Evolutionary conservation across 345 rosid species (phyloP).

Genomic region (Camelina hispida): DNA sequence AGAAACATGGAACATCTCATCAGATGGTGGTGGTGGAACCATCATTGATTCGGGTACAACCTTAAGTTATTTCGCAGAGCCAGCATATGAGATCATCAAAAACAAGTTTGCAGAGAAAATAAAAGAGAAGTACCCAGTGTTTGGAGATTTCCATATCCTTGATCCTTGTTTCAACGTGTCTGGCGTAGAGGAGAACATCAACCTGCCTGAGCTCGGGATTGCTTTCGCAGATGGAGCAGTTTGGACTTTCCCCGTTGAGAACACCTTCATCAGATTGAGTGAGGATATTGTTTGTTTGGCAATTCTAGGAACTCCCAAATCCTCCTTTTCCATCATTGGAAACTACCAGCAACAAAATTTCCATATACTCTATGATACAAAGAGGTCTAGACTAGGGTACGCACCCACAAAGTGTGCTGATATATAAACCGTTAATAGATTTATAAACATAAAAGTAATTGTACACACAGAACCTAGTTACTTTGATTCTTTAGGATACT

Average conservation of each 20-base stretch:
- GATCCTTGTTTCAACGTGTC: slow-evolving; percentile 90
- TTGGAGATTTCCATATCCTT: slow-evolving; percentile 61
- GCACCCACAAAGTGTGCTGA: slow-evolving; percentile 71
- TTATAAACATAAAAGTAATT: slow-evolving; percentile 7
- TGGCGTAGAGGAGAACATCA: slow-evolving; percentile 51
- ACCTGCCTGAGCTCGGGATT: slow-evolving; percentile 74
- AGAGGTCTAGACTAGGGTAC: slow-evolving; percentile 75
- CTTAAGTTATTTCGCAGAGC: slow-evolving; percentile 67
- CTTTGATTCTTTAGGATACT: slow-evolving; percentile 8
- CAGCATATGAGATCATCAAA: slow-evolving; percentile 64
- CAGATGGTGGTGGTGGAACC: slow-evolving; percentile 80
- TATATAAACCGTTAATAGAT: slow-evolving; percentile 42
- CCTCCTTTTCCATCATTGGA: slow-evolving; percentile 81
- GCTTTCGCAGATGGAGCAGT: slow-evolving; percentile 68
- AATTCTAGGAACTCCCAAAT: slow-evolving; percentile 64
- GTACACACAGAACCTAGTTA: slow-evolving; percentile 27
- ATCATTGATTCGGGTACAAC: slow-evolving; percentile 85
- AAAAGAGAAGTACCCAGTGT: slow-evolving; percentile 53
- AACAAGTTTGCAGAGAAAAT: slow-evolving; percentile 62
- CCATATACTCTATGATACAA: slow-evolving; percentile 71
- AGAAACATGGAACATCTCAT: slow-evolving; percentile 67
- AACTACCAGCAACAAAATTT: slow-evolving; percentile 90
- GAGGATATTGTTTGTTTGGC: slow-evolving; percentile 80
- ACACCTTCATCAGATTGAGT: slow-evolving; percentile 66
- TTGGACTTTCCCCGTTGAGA: slow-evolving; percentile 91